These are phyloP conservation scores for Russula ochroleuca DNA, from an alignment of 768 basidiomycete species.

Conservation along the genomic window DNA sequence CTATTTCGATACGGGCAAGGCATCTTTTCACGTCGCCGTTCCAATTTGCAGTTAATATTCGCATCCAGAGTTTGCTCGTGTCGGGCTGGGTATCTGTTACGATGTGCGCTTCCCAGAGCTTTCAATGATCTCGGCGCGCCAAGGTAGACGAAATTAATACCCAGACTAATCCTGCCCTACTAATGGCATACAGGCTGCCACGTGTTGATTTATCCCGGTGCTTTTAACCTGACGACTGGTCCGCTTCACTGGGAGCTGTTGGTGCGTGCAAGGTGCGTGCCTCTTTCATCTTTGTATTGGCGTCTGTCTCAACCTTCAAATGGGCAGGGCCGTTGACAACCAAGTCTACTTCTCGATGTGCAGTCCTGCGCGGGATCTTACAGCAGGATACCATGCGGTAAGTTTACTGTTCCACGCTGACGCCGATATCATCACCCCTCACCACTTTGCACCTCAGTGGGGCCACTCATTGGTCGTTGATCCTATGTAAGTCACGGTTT, in stretches of 20 bases:
- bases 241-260: slow-evolving; percentile 95
- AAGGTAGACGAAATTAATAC: slow-evolving; percentile 47
- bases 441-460: slow-evolving; percentile 49
- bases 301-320: slow-evolving; percentile 2
- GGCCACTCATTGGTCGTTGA: slow-evolving; percentile 90
- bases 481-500: slow-evolving; percentile 68
- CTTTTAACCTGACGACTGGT: slow-evolving; percentile 95
- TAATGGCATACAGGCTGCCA: slow-evolving; percentile 59
- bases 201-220: slow-evolving; percentile 85
- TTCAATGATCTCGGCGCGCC: slow-evolving; percentile 82
- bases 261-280: slow-evolving; percentile 67
- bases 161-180: neutral
- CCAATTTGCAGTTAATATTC: neutral
- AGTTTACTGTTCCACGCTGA: slow-evolving; percentile 31
- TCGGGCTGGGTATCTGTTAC: slow-evolving; percentile 95
- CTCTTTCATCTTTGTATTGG: neutral
- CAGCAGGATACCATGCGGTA: slow-evolving; percentile 84
- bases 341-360: slow-evolving; percentile 97
- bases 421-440: neutral
- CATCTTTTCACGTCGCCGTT: neutral
- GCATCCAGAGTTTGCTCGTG: slow-evolving; percentile 85
- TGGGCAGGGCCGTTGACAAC: slow-evolving; percentile 88
- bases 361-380: slow-evolving; percentile 84
- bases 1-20: slow-evolving; percentile 76
- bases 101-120: slow-evolving; percentile 94